These are phyloP conservation scores for Avena atlantica DNA, from an alignment of 176 grass and related monocot species.

Conservation along the genomic window DNA sequence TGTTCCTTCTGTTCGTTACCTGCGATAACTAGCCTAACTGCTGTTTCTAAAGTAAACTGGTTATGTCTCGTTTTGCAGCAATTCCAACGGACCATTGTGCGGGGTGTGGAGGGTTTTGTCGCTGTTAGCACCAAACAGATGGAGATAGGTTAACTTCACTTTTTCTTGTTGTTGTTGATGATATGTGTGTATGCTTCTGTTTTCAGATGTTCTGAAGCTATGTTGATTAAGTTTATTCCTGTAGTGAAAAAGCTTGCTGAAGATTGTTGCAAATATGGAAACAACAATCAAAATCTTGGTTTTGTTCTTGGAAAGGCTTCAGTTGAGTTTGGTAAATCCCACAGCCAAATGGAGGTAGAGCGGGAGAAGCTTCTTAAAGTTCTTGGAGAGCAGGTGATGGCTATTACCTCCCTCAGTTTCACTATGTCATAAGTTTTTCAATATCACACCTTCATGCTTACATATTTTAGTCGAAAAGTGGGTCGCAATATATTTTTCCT, in stretches of 20 bases:
- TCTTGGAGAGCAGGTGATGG: constrained; percentile 80
- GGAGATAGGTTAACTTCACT: constrained; percentile 74
- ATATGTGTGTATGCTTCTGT: constrained; percentile 4
- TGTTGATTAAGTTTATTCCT: constrained; percentile 36
- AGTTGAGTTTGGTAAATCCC: constrained; percentile 77
- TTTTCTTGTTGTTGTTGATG: background rate
- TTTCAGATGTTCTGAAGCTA: constrained; percentile 14
- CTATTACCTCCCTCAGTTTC: constrained; percentile 8
- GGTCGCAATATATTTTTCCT: constrained; percentile 25
- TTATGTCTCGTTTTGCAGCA: constrained; percentile 58
- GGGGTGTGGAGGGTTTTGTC: constrained; percentile 81
- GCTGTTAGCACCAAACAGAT: constrained; percentile 94
- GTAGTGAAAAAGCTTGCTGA: constrained; percentile 89
- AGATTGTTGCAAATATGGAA: constrained; percentile 95
- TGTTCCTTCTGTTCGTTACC: constrained; percentile 27
- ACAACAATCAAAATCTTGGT: constrained; percentile 62
- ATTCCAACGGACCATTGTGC: constrained; percentile 81
- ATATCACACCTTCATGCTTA: background rate
- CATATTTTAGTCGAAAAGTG: background rate
- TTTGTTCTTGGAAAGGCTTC: constrained; percentile 84
- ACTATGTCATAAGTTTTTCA: constrained; percentile 36
- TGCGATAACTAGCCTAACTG: background rate
- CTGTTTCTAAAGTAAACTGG: constrained; percentile 26
- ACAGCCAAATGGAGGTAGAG: constrained; percentile 87
- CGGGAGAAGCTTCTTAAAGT: constrained; percentile 75